Conservation (phyloP, 257 asterid genomes). For the Primulina huaijiensis region DNA sequence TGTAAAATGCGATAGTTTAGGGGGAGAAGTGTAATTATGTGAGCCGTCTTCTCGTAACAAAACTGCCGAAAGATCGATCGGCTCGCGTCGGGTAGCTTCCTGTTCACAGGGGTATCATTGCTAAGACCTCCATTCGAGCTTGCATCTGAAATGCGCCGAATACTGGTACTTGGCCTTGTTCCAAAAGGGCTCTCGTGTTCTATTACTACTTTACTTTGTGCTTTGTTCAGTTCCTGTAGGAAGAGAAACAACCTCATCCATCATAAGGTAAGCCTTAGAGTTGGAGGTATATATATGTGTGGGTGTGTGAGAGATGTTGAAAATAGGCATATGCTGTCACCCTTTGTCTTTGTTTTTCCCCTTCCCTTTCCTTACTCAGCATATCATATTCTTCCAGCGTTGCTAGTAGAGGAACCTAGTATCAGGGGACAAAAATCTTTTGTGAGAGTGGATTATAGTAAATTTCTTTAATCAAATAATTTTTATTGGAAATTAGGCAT, state of each 20-base stretch:
- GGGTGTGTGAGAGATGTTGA: conserved; percentile 5
- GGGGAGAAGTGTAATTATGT: no score
- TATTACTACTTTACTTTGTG: conserved; percentile 50
- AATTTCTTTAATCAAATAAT: background rate
- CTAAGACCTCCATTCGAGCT: conserved; percentile 52
- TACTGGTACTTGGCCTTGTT: conserved; percentile 77
- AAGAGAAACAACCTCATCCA: conserved; percentile 15
- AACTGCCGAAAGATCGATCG: no score
- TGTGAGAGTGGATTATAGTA: conserved; percentile 18
- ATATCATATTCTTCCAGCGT: conserved; percentile 79
- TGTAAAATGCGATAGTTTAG: no score
- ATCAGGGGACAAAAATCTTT: conserved; percentile 5
- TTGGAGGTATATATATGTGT: conserved; percentile 10
- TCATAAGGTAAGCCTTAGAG: conserved; percentile 21
- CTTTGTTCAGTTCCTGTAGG: conserved; percentile 72
- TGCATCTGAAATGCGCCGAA: conserved; percentile 54
- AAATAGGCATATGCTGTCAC: conserved; percentile 37
- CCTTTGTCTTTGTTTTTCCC: conserved; percentile 80
- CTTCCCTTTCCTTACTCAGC: conserved; percentile 72
- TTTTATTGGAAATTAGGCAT: conserved; percentile 18
- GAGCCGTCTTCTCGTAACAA: no score
- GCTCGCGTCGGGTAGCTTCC: no score
- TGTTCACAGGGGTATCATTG: conserved; percentile 47
- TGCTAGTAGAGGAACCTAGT: conserved; percentile 84
- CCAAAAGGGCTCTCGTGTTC: conserved; percentile 62